phyloP scores from a whole-genome alignment of 2,329 filamentous ascomycete species.

The Teratosphaeria viscida region DNA sequence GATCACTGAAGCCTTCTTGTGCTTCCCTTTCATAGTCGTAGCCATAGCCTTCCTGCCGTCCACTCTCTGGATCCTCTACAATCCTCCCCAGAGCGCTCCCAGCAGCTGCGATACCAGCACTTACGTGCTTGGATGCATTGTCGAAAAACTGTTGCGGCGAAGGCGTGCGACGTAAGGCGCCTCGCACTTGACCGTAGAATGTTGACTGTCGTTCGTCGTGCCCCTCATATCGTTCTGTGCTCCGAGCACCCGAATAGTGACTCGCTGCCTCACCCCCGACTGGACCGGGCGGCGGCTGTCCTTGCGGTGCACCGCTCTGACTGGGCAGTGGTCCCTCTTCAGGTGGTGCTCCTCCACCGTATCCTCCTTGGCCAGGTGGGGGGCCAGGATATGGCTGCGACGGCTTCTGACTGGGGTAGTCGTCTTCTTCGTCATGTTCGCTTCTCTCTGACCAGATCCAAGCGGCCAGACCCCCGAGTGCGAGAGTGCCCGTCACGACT shows the following conservation, averaged over 20 bases:
- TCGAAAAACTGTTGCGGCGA: constrained; percentile 85
- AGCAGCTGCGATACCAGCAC: constrained; percentile 70
- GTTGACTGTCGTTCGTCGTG: neutral
- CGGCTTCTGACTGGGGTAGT: constrained; percentile 26
- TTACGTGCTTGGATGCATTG: constrained; percentile 68
- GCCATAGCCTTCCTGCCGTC: constrained; percentile 6
- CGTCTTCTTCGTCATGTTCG: constrained; percentile 58
- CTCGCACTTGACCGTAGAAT: constrained; percentile 53
- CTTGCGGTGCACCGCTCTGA: constrained; percentile 16
- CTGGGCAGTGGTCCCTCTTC: constrained; percentile 12
- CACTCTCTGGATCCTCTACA: constrained; percentile 66
- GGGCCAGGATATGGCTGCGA: constrained; percentile 16
- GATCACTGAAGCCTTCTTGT: constrained; percentile 45
- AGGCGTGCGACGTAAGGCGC: constrained; percentile 68
- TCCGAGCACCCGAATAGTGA: constrained; percentile 11
- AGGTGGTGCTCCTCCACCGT: constrained; percentile 7
- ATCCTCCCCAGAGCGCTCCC: constrained; percentile 75
- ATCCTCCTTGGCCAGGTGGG: neutral
- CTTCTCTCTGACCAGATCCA: constrained; percentile 91
- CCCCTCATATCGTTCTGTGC: neutral
- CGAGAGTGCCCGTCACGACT: constrained; percentile 74
- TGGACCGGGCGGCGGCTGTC: constrained; percentile 16
- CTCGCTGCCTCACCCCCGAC: constrained; percentile 21
- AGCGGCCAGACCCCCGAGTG: constrained; percentile 73
- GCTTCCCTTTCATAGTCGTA: constrained; percentile 15